These are phyloP conservation scores for Albifimbria verrucaria DNA, from an alignment of 2,329 filamentous ascomycete genomes.

Conservation along the genomic window DNA sequence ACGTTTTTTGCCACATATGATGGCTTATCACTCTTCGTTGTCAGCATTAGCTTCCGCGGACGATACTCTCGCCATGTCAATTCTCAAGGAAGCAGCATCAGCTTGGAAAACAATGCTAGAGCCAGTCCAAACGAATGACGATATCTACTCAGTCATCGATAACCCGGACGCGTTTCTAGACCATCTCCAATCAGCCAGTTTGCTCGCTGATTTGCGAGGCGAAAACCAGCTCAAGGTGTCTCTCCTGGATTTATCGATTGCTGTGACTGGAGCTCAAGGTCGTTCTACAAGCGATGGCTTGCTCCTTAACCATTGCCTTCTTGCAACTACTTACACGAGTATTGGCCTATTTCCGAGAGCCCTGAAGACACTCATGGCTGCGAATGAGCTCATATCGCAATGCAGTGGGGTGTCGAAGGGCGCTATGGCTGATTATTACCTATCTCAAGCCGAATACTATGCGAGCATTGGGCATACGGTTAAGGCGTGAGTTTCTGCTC, in stretches of 20 bases:
- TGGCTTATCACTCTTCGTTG: conserved; percentile 41
- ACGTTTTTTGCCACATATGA: conserved; percentile 46
- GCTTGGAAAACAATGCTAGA: conserved; percentile 43
- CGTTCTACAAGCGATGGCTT: conserved; percentile 33
- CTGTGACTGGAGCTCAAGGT: conserved; percentile 34
- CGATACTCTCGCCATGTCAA: conserved; percentile 21
- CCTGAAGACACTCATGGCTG: conserved; percentile 52
- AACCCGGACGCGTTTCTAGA: conserved; percentile 45
- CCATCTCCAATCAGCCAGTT: conserved; percentile 47
- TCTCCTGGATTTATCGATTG: conserved; percentile 42
- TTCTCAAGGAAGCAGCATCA: conserved; percentile 33
- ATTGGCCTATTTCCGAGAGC: conserved; percentile 52
- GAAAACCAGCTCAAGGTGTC: conserved; percentile 42
- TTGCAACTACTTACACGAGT: conserved; percentile 51
- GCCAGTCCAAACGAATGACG: conserved; percentile 32
- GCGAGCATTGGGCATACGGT: conserved; percentile 63
- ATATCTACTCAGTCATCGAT: conserved; percentile 45
- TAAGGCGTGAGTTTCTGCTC: conserved; percentile 47
- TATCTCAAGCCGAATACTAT: conserved; percentile 73
- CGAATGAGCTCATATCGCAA: conserved; percentile 44
- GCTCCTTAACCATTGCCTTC: conserved; percentile 42
- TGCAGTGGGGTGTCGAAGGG: conserved; percentile 35
- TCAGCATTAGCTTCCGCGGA: conserved; percentile 38
- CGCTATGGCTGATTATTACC: conserved; percentile 52
- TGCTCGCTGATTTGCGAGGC: conserved; percentile 50